Percentiles rank a stretch among this genome's conserved stretches.
Conservation (phyloP, 2,329 filamentous ascomycete species). For the Fusarium sterilihyphosum region DNA sequence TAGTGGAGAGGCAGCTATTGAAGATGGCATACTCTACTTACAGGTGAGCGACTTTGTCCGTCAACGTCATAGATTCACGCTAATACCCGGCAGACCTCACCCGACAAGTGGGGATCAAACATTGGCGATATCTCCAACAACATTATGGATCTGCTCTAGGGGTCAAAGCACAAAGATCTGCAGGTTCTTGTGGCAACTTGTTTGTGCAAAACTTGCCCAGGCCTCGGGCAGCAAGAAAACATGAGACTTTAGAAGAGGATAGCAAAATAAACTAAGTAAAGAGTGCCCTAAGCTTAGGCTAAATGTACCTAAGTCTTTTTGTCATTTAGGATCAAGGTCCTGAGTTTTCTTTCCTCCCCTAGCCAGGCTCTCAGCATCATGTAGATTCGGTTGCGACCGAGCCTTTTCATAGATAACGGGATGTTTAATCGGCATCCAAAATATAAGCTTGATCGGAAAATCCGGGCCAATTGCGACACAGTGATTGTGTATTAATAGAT, state of each 20-base stretch:
- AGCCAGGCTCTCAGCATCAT: rapidly evolving
- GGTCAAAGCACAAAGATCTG: rapidly evolving
- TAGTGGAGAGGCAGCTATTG: background rate
- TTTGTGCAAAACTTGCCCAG: background rate
- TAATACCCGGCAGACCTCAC: background rate
- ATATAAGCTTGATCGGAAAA: background rate
- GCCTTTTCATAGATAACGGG: background rate
- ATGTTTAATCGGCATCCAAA: background rate
- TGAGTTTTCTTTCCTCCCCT: no score
- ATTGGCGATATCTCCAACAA: background rate
- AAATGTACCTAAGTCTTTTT: no score
- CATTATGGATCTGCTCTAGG: background rate
- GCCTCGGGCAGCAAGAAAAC: no score
- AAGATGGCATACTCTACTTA: background rate
- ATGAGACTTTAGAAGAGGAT: no score
- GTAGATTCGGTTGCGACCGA: background rate
- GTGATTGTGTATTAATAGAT: background rate
- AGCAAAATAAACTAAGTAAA: no score
- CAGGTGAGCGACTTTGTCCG: rapidly evolving
- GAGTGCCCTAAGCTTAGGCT: no score
- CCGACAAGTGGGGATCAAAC: background rate
- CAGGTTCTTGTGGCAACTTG: background rate
- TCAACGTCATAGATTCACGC: rapidly evolving
- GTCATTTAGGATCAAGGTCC: no score
- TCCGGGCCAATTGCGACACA: background rate